A percentile compares a stretch with the other conserved stretches of the same genome.
Evolutionary conservation across 2,329 filamentous ascomycete genomes (phyloP).

Genomic region (Fusarium pseudoanthophilum): DNA sequence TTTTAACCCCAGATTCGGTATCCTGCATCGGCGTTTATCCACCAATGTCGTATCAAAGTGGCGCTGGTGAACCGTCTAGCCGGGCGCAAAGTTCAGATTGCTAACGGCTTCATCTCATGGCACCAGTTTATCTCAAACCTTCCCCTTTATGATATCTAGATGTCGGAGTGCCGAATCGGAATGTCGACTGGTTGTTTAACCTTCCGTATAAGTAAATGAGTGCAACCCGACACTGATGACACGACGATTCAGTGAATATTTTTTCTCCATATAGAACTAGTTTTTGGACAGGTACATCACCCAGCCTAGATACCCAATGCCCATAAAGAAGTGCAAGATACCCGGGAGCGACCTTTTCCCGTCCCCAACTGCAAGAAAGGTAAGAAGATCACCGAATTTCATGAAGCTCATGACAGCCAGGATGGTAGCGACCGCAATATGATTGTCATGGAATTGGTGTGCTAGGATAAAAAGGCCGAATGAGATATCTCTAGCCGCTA

Average conservation of each 20-base stretch:
- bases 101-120: not conserved
- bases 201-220: not conserved
- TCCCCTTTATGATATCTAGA: too few relatives aligned
- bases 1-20: not conserved
- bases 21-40: not conserved
- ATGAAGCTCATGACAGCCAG: not conserved
- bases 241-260: too few relatives aligned
- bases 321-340: not conserved
- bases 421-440: not conserved
- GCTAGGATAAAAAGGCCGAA: not conserved
- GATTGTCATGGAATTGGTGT: not conserved
- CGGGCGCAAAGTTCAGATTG: not conserved
- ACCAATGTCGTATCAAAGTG: not conserved
- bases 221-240: not conserved
- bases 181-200: not conserved
- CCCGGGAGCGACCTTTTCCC: not conserved
- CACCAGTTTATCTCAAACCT: not conserved
- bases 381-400: not conserved
- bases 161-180: too few relatives aligned
- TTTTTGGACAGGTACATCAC: not conserved
- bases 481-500: not conserved
- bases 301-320: not conserved
- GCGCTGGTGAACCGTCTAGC: not conserved
- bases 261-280: rapidly evolving
- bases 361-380: not conserved